Evolutionary conservation across 495 filamentous ascomycete genomes (phyloP).

Genomic region (Physcia stellaris): DNA sequence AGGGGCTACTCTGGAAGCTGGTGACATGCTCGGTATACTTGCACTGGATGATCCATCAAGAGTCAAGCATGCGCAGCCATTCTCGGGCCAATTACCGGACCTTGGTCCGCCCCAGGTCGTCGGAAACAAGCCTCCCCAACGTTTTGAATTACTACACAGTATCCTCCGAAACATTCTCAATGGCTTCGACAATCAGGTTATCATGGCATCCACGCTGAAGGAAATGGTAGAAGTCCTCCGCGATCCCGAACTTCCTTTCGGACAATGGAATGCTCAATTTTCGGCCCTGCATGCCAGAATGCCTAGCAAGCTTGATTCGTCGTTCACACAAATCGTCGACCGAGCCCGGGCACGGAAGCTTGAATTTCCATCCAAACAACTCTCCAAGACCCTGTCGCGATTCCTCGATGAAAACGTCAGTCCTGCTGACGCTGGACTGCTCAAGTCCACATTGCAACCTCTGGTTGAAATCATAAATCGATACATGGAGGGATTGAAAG

Average conservation of each 20-base stretch:
- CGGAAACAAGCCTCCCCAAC: slow-evolving; percentile 85
- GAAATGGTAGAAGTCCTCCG: slow-evolving; percentile 83
- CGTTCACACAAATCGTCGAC: slow-evolving; percentile 73
- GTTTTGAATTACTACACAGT: slow-evolving; percentile 60
- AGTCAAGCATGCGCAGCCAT: slow-evolving; percentile 95
- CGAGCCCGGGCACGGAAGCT: slow-evolving; percentile 56
- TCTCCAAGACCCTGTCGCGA: slow-evolving; percentile 66
- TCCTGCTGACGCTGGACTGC: slow-evolving; percentile 49
- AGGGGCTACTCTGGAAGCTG: slow-evolving; percentile 91
- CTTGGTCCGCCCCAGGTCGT: slow-evolving; percentile 74
- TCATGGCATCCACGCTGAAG: slow-evolving; percentile 81
- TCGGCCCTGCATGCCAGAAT: slow-evolving; percentile 91
- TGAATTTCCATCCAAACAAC: slow-evolving; percentile 87
- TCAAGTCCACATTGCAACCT: slow-evolving; percentile 65
- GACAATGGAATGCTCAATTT: slow-evolving; percentile 90
- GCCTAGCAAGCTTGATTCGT: slow-evolving; percentile 79
- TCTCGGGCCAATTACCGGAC: slow-evolving; percentile 80
- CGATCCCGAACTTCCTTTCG: slow-evolving; percentile 81
- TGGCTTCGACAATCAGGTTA: slow-evolving; percentile 94
- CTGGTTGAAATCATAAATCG: slow-evolving; percentile 66
- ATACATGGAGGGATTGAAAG: slow-evolving; percentile 81
- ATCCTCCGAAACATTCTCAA: slow-evolving; percentile 80
- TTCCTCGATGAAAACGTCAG: slow-evolving; percentile 83
- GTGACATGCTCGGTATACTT: slow-evolving; percentile 96
- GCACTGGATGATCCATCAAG: slow-evolving; percentile 90